Conservation (phyloP, 2,329 filamentous ascomycete species). For the Penicillium palitans region DNA sequence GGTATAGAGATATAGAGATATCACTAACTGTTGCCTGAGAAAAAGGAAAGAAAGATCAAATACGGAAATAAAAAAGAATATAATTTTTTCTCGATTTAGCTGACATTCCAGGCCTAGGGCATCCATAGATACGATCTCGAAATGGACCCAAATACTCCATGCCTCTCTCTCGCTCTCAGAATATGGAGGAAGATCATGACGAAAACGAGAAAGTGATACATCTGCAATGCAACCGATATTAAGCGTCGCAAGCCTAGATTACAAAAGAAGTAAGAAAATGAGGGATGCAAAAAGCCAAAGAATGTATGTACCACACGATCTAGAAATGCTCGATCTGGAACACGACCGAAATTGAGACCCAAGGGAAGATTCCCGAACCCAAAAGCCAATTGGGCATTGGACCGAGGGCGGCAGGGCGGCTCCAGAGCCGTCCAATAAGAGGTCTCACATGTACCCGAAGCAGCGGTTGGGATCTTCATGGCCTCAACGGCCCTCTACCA, state of each 20-base stretch:
- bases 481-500: slow-evolving; percentile 14
- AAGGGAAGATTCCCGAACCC: background rate
- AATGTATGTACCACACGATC: background rate
- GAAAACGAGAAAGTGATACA: background rate
- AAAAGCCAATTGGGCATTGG: background rate
- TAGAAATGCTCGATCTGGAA: background rate
- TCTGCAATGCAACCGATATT: background rate
- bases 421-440: slow-evolving; percentile 7
- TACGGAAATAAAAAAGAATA: background rate
- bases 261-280: background rate
- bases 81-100: background rate
- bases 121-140: background rate
- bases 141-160: background rate
- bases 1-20: background rate
- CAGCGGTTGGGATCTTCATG: background rate
- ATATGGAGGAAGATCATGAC: background rate
- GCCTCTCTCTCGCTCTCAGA: background rate
- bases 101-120: background rate
- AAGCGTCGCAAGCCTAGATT: too few relatives aligned
- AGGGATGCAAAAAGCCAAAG: background rate
- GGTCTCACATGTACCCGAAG: background rate
- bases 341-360: background rate
- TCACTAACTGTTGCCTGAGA: background rate
- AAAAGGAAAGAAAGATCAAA: background rate
- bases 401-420: too few relatives aligned